Evolutionary conservation across 140 eudicot species (phyloP), one percentile per base, ranked within the genome.

Genomic region (Senecio squalidus): DNA sequence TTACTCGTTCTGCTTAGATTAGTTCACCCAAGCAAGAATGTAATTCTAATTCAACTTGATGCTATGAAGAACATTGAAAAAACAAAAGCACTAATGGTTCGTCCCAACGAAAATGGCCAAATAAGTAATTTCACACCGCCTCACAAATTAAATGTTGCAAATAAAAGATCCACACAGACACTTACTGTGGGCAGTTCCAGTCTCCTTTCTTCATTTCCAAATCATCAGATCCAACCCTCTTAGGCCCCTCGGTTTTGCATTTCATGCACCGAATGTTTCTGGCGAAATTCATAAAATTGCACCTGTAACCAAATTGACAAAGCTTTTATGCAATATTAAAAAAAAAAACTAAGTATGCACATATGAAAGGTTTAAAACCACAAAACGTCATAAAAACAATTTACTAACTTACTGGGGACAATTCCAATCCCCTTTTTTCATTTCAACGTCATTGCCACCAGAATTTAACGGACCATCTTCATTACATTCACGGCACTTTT

Each of bases 101-200:
- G n/a, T n/a, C n/a, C n/a, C n/a, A n/a, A 6, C 50, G 38, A 21
- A 7, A 26, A 26, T 26, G 58, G 11, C 14, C 7, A 25, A 5
- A 25, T n/a, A 13, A 51, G 22, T 43, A 28, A 28, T 27, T 54
- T 30, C 16, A 6, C 26, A n/a, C 6, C 2, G 6, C 58, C 33
- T 6, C n/a, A 59, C 14, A 9, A 15, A 31, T 21, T 14, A 14
- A 7, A 15, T 10, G n/a, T 10, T 11, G 43, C n/a, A 38, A 9
- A 38, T 4, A 38, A 15, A 38, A 38, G 43, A 2, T 14, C n/a
- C 4, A 21, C 14, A 17, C 0, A n/a, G 18, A 31, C 72, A 73
- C 93, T 74, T 82, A 92, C 99, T 67, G 61, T 34, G 89, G 83
- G 73, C 99, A 92, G 33, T 82, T 76, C 99, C 99, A 92, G 64